These are phyloP conservation scores for Solanum pinnatisectum DNA, from an alignment of 257 asterid species.

Conservation along the genomic window DNA sequence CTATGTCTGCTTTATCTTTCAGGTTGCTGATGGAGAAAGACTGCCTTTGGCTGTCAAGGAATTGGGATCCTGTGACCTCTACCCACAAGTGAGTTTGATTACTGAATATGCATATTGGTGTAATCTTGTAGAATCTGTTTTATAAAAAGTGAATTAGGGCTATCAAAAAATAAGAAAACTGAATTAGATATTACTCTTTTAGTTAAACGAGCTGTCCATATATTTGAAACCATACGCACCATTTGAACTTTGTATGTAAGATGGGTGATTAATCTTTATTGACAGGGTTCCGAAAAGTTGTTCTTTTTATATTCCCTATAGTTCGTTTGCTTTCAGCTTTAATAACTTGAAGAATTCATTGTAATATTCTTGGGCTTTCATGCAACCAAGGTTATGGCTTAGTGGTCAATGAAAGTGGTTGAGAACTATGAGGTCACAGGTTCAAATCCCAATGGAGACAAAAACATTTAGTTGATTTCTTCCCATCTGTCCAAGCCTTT, in stretches of 20 bases:
- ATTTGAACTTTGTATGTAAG: not conserved
- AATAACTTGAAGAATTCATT: not conserved
- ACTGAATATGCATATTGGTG: not conserved
- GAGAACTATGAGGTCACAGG: not conserved
- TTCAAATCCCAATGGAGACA: not conserved
- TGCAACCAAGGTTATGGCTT: not conserved
- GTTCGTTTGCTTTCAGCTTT: not conserved
- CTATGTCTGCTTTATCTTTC: slow-evolving; percentile 7
- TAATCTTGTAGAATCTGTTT: not conserved
- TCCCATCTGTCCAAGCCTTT: not conserved
- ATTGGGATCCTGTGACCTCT: slow-evolving; percentile 95
- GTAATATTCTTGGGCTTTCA: not conserved
- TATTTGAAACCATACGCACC: not conserved
- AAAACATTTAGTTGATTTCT: not conserved
- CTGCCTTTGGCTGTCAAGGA: slow-evolving; percentile 91
- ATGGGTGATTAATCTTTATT: not conserved
- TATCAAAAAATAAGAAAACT: not conserved
- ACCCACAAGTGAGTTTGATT: slow-evolving; percentile 69
- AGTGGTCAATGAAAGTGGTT: not conserved
- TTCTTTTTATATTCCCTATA: not conserved
- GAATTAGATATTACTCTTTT: not conserved
- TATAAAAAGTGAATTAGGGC: not conserved
- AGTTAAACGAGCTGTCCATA: not conserved
- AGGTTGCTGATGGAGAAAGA: slow-evolving; percentile 96
- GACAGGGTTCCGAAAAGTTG: not conserved